Evolutionary conservation across 106 monocot species (phyloP).

Genomic region (Acanthochlamys bracteata): DNA sequence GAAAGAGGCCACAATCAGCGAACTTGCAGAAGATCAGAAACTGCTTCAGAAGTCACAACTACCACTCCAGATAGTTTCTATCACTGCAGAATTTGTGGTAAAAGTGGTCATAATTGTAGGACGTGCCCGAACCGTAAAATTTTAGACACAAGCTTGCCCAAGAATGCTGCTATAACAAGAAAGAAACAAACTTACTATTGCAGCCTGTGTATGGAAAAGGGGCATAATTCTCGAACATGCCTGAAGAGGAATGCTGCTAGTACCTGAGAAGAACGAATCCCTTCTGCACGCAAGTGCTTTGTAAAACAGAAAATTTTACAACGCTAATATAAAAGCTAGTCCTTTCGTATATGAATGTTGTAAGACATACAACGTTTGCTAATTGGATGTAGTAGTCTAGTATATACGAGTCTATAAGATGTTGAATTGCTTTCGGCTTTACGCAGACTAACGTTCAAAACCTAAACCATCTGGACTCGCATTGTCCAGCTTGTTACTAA

Average conservation of each 20-base stretch:
- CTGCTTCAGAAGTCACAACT: conserved; percentile 10
- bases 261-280: no score
- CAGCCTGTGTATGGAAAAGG: conserved; percentile 45
- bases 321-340: no score
- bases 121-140: conserved; percentile 30
- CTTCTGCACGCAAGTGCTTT: no score
- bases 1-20: conserved; percentile 56
- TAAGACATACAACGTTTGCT: no score
- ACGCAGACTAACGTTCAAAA: no score
- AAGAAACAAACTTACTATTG: conserved; percentile 38
- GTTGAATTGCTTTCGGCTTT: no score
- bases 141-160: neutral
- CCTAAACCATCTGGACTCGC: no score
- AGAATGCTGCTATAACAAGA: neutral
- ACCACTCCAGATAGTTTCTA: neutral
- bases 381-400: no score
- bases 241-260: conserved; percentile 22
- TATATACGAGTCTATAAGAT: no score
- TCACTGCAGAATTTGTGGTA: conserved; percentile 40
- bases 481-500: no score
- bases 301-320: no score
- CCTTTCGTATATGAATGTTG: no score
- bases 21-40: conserved; percentile 36
- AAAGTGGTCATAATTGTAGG: conserved; percentile 53
- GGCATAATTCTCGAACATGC: conserved; percentile 68